Percentiles rank a stretch among this genome's conserved stretches.
phyloP scores from a whole-genome alignment of 1,284 basidiomycete species.

The Cryptococcus jaspeensis region DNA sequence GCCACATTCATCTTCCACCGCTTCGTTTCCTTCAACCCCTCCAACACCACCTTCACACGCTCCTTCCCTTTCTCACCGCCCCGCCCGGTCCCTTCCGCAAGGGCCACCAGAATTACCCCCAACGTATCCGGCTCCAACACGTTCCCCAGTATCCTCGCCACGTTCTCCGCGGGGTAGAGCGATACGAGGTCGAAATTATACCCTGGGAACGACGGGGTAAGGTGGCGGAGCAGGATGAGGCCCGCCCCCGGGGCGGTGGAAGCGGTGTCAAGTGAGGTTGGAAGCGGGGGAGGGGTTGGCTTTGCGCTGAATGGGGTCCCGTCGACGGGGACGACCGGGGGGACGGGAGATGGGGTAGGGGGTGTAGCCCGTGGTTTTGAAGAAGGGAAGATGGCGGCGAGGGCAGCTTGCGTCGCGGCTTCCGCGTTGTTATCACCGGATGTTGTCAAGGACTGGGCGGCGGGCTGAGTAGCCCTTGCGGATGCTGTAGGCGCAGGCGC shows the following conservation, averaged over 20 bases:
- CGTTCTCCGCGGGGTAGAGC: slow-evolving; percentile 24
- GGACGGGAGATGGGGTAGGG: not conserved
- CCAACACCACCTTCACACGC: slow-evolving; percentile 20
- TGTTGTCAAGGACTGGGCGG: too few species aligned
- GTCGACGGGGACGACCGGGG: not conserved
- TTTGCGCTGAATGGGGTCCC: not conserved
- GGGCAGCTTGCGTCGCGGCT: not conserved
- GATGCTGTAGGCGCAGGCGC: too few species aligned
- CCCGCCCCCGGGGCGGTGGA: slow-evolving; percentile 36
- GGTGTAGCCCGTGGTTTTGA: not conserved
- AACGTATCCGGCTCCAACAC: slow-evolving; percentile 46
- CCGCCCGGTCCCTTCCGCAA: slow-evolving; percentile 12
- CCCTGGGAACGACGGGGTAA: slow-evolving; percentile 8
- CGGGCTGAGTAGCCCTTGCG: too few species aligned
- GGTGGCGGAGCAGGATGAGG: slow-evolving; percentile 32
- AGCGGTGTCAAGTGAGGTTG: slow-evolving; percentile 14
- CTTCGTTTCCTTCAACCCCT: slow-evolving; percentile 25
- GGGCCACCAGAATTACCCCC: slow-evolving; percentile 27
- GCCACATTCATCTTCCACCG: slow-evolving; percentile 38
- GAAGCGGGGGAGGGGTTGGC: slow-evolving; percentile 2
- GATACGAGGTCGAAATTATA: slow-evolving; percentile 14
- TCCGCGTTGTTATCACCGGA: not conserved
- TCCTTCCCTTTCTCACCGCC: slow-evolving; percentile 1
- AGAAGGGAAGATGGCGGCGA: slow-evolving; percentile 1
- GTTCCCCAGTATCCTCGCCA: slow-evolving; percentile 25